Conservation (phyloP, 768 basidiomycete genomes). For the Suillus alpinus region DNA sequence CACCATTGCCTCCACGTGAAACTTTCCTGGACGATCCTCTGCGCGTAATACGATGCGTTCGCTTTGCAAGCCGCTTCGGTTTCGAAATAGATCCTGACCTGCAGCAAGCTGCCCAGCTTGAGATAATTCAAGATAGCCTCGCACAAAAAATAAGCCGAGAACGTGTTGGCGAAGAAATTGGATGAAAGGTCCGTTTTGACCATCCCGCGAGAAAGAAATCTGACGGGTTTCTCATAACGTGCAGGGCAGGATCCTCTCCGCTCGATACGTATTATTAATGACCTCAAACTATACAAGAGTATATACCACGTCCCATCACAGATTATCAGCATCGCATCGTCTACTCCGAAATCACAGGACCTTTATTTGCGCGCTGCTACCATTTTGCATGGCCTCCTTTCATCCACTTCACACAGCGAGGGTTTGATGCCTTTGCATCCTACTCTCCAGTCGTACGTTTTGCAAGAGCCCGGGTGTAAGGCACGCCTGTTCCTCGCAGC, state of each 20-base stretch:
- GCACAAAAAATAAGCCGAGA: slow-evolving; percentile 84
- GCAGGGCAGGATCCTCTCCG: slow-evolving; percentile 72
- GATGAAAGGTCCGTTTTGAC: slow-evolving; percentile 64
- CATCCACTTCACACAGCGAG: slow-evolving; percentile 11
- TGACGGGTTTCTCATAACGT: slow-evolving; percentile 4
- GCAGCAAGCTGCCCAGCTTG: slow-evolving; percentile 56
- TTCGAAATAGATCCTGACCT: slow-evolving; percentile 75
- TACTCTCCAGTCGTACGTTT: slow-evolving; percentile 33
- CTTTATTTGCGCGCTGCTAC: slow-evolving; percentile 53
- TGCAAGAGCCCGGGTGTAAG: slow-evolving; percentile 30
- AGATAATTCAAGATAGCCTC: slow-evolving; percentile 65
- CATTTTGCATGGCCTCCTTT: slow-evolving; percentile 54
- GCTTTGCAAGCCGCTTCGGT: slow-evolving; percentile 90
- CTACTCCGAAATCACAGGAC: slow-evolving; percentile 34
- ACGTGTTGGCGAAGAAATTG: slow-evolving; percentile 86
- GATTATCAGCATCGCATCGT: slow-evolving; percentile 44
- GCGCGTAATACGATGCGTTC: slow-evolving; percentile 83
- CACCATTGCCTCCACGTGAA: slow-evolving; percentile 80
- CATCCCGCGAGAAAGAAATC: slow-evolving; percentile 2
- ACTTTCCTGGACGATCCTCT: slow-evolving; percentile 96
- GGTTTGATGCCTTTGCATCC: slow-evolving; percentile 44
- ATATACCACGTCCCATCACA: slow-evolving; percentile 59
- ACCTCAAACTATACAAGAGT: slow-evolving; percentile 65
- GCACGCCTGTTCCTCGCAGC: slow-evolving; percentile 79
- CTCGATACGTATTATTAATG: slow-evolving; percentile 72